Evolutionary conservation across 805 yeast species (phyloP).

Genomic region (Hanseniaspora taiwanica): DNA sequence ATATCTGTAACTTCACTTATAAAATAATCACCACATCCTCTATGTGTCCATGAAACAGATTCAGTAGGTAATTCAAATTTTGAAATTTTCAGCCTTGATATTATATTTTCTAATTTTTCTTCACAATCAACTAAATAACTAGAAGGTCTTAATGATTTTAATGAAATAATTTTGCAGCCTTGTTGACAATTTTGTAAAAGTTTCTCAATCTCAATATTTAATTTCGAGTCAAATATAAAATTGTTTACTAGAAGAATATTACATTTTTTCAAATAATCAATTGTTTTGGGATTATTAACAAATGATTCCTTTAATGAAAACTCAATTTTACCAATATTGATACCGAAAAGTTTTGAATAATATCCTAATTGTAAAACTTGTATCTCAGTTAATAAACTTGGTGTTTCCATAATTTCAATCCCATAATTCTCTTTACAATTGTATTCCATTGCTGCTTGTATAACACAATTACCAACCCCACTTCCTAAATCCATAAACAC

Average conservation of each 20-base stretch:
- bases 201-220: slow-evolving; percentile 55
- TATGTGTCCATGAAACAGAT: slow-evolving; percentile 80
- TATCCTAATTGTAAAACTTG: slow-evolving; percentile 48
- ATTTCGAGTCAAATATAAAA: slow-evolving; percentile 64
- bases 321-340: slow-evolving; percentile 40
- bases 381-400: slow-evolving; percentile 49
- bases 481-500: slow-evolving; percentile 84
- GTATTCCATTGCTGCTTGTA: slow-evolving; percentile 78
- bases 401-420: slow-evolving; percentile 78
- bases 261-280: slow-evolving; percentile 39
- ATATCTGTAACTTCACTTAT: slow-evolving; percentile 49
- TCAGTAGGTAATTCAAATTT: slow-evolving; percentile 50
- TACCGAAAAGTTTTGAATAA: slow-evolving; percentile 51
- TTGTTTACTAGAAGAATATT: slow-evolving; percentile 73
- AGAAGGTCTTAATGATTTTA: slow-evolving; percentile 65
- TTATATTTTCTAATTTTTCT: slow-evolving; percentile 39
- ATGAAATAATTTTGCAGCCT: slow-evolving; percentile 68
- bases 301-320: slow-evolving; percentile 61
- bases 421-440: slow-evolving; percentile 73
- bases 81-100: slow-evolving; percentile 53
- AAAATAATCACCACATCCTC: slow-evolving; percentile 67
- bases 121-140: slow-evolving; percentile 31
- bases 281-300: slow-evolving; percentile 47
- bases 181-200: slow-evolving; percentile 50
- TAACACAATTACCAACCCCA: slow-evolving; percentile 85